These are phyloP conservation scores for Combretum micranthum DNA, from an alignment of 345 rosid species.

Conservation along the genomic window DNA sequence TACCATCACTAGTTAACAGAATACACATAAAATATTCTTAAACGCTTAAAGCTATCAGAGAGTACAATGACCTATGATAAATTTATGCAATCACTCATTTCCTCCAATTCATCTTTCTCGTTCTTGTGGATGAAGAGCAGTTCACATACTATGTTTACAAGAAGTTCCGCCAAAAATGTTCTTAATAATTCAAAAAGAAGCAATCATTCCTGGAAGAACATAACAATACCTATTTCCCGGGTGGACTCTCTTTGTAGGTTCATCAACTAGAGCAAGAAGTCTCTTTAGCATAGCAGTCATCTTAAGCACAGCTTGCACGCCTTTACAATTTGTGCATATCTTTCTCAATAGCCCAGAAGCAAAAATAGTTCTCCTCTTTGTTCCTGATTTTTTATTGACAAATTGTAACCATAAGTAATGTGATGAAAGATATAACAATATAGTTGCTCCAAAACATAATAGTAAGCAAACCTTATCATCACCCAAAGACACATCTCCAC, in stretches of 20 bases:
- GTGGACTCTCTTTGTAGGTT: conserved; percentile 50
- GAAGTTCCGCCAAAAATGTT: no score
- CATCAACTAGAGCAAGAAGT: conserved; percentile 57
- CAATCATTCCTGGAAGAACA: not conserved
- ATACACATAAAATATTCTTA: no score
- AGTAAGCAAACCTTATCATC: conserved; percentile 51
- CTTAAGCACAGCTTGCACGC: conserved; percentile 41
- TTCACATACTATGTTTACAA: no score
- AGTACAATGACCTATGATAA: no score
- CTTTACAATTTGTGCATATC: conserved; percentile 47
- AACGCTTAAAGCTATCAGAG: no score
- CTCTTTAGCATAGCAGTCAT: conserved; percentile 59
- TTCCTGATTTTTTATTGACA: conserved; percentile 41
- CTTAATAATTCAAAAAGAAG: no score
- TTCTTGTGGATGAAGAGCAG: no score
- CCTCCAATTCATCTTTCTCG: no score
- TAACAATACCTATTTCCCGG: conserved; percentile 39
- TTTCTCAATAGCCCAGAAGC: conserved; percentile 63
- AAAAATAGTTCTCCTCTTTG: conserved; percentile 82
- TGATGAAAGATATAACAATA: not conserved
- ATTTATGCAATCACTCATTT: no score
- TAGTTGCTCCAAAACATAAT: not conserved
- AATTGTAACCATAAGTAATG: not conserved
- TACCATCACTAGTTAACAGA: no score
- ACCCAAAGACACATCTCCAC: conserved; percentile 58